These are phyloP conservation scores for Aspergillus olivimuriae DNA, from an alignment of 495 filamentous ascomycete genomes.

Conservation along the genomic window DNA sequence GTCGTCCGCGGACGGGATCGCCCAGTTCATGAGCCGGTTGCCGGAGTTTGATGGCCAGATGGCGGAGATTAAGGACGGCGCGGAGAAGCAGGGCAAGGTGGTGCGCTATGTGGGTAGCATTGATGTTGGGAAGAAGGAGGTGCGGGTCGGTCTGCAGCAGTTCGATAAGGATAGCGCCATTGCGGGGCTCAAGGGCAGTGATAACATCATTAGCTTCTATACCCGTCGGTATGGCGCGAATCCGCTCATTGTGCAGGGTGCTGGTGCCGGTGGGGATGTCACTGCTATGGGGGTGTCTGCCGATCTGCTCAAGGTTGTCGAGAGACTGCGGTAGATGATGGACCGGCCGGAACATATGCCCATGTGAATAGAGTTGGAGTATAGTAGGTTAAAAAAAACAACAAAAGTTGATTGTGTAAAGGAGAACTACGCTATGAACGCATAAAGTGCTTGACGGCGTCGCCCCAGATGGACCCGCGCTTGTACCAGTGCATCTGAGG, in stretches of 20 bases:
- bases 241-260: slow-evolving; percentile 89
- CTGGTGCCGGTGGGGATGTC: slow-evolving; percentile 88
- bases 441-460: slow-evolving; percentile 53
- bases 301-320: slow-evolving; percentile 81
- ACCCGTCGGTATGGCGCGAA: slow-evolving; percentile 87
- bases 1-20: slow-evolving; percentile 50
- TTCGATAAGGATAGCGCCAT: slow-evolving; percentile 80
- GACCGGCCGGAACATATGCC: too few species aligned
- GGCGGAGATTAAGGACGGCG: slow-evolving; percentile 69
- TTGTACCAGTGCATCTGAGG: slow-evolving; percentile 67
- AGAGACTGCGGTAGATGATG: slow-evolving; percentile 32
- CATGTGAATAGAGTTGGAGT: too few species aligned
- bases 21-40: slow-evolving; percentile 74
- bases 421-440: slow-evolving; percentile 25
- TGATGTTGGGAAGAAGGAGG: slow-evolving; percentile 63
- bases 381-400: too few species aligned
- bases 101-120: slow-evolving; percentile 91
- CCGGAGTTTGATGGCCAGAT: slow-evolving; percentile 77
- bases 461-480: slow-evolving; percentile 59
- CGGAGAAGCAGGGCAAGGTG: slow-evolving; percentile 82
- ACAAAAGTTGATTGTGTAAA: too few species aligned
- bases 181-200: slow-evolving; percentile 88
- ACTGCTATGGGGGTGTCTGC: slow-evolving; percentile 93
- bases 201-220: slow-evolving; percentile 98
- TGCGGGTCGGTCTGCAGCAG: slow-evolving; percentile 86